A percentile compares a stretch with the other conserved stretches of the same genome.
Conservation (phyloP, 2,329 filamentous ascomycete genomes). For the Aureobasidium sp. region DNA sequence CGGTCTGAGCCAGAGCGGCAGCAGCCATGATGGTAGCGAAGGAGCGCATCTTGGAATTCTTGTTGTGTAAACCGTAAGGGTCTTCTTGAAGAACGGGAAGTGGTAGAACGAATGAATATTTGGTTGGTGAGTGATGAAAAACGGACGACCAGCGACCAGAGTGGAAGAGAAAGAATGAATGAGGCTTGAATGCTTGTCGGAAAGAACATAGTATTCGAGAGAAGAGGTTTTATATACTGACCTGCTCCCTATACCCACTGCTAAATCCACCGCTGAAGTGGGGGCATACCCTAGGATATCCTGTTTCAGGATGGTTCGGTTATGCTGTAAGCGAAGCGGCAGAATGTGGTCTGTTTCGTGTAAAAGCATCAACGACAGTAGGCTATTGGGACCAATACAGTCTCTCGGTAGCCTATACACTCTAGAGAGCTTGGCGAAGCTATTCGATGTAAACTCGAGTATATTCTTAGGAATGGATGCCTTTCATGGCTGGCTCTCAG, state of each 20-base stretch:
- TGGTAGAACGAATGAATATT: slow-evolving; percentile 1
- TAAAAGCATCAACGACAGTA: background rate
- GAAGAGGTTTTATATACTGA: slow-evolving; percentile 6
- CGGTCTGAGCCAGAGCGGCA: slow-evolving; percentile 28
- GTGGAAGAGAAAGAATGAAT: slow-evolving; percentile 6
- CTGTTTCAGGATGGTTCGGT: slow-evolving; percentile 11
- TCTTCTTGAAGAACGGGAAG: slow-evolving; percentile 19
- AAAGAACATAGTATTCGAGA: background rate
- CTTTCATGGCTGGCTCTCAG: background rate
- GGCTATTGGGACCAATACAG: background rate
- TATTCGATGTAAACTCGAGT: background rate
- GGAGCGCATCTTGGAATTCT: slow-evolving; percentile 30
- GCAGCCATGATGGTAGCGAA: slow-evolving; percentile 26
- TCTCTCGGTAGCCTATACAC: background rate
- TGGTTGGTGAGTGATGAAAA: slow-evolving; percentile 2
- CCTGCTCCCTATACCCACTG: background rate
- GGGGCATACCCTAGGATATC: background rate
- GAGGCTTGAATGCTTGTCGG: slow-evolving; percentile 4
- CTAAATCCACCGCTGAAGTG: background rate
- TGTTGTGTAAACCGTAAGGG: slow-evolving; percentile 1
- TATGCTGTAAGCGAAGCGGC: slow-evolving; percentile 13
- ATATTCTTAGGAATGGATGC: background rate
- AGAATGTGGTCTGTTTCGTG: background rate
- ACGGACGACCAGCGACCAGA: slow-evolving; percentile 14
- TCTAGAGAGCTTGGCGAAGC: background rate